Evolutionary conservation across 352 stramenopile genomes (phyloP), one percentile per base, ranked within the genome.

Genomic region (Pythium chondricola): DNA sequence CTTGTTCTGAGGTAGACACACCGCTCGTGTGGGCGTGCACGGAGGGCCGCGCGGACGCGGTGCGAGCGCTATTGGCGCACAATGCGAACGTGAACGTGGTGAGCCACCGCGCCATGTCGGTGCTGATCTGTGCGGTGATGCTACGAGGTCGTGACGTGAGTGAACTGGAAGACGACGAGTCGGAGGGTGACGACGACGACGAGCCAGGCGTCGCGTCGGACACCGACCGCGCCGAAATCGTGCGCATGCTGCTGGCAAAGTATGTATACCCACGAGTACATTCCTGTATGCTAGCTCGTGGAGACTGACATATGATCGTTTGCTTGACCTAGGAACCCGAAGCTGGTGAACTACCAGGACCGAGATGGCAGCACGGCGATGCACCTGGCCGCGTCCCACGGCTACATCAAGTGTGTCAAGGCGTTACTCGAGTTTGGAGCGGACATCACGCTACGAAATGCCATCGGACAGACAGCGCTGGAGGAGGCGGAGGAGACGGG

Each of bases 11-110:
- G 14, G 0, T 37, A 61, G 80, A 92, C 41, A 92, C 81, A 27
- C 81, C 81, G 42, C 50, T 92, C 24, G 74, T 88, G 33, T 92
- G 81, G 81, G 77, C 81, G 24, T 92, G 81, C 20, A 88, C 86
- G 52, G 81, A 92, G 77, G 80, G 75, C 5, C 69, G 74, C 14
- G 51, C 61, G 3, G 76, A 80, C 31, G 75, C 76, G 10, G 79
- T 86, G n/a, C 75, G 74, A 30, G 74, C 80, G 53, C 52, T 90
- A 36, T 61, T 93, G 11, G 50, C 65, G 24, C 61, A 84, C 48
- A 61, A 67, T 6, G 82, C 78, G 17, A 68, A 89, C 24, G 74
- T 83, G 5, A 79, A 83, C 24, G 67, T 81, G 20, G 61, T 87
- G 47, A 89, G 85, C 46, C 76, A 88, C 42, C 79, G 72, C 51